Conservation (phyloP, 2,329 filamentous ascomycete species). For the Hypoxylon sp. region DNA sequence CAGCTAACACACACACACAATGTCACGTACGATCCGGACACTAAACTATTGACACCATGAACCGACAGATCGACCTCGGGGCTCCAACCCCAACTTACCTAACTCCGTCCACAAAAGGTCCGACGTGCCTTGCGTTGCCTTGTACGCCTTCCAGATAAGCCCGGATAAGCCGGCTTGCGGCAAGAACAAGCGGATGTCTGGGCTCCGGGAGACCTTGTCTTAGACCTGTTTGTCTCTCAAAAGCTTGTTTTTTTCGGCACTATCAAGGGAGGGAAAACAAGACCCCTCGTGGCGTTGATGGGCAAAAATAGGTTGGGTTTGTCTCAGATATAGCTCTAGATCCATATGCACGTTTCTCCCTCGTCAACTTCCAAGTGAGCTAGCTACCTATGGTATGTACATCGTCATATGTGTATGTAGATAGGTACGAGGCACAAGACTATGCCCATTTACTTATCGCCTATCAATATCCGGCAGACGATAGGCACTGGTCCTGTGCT, state of each 20-base stretch:
- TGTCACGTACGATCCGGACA: constrained; percentile 27
- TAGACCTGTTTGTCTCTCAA: constrained; percentile 2
- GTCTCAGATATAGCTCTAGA: constrained; percentile 16
- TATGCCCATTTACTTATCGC: constrained; percentile 11
- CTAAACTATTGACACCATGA: constrained; percentile 20
- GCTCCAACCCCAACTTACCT: not conserved
- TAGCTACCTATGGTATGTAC: not conserved
- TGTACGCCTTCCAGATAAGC: not conserved
- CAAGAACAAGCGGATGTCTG: constrained; percentile 29
- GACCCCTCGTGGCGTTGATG: constrained; percentile 23
- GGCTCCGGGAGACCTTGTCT: constrained; percentile 13
- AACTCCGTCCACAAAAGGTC: not conserved
- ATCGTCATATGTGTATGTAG: not conserved
- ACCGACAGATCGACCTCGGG: too few species aligned
- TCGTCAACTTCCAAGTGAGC: not conserved
- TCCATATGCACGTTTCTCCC: constrained; percentile 26
- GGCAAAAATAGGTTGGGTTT: constrained; percentile 16
- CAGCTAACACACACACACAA: constrained; percentile 19
- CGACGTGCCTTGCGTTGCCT: constrained; percentile 9
- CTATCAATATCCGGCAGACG: constrained; percentile 23
- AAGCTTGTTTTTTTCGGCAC: constrained; percentile 27
- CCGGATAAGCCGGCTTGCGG: constrained; percentile 5
- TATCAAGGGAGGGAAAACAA: not conserved
- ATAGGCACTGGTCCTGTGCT: constrained; percentile 1
- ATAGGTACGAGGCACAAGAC: constrained; percentile 7